A percentile compares a stretch with the other conserved stretches of the same genome.
Conservation (phyloP, 352 stramenopile genomes). For the Globisporangium megalacanthum region DNA sequence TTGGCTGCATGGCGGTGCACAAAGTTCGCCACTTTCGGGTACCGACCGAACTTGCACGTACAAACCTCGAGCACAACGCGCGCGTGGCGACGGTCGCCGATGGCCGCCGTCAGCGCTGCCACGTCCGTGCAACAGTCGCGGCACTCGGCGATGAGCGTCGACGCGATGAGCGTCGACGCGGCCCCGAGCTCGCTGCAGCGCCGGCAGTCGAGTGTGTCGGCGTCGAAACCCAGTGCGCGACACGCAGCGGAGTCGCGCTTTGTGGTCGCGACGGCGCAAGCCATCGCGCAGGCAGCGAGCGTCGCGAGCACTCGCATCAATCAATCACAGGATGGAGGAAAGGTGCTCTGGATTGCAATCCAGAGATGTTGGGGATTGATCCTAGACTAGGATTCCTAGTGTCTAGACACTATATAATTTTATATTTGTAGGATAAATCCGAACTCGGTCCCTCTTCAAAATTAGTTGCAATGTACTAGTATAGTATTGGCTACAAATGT, state of each 20-base stretch:
- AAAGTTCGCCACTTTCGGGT: conserved; percentile 68
- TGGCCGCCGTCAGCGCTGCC: conserved; percentile 26
- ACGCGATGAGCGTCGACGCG: conserved; percentile 19
- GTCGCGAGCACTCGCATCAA: not conserved
- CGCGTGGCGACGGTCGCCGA: conserved; percentile 24
- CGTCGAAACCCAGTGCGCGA: conserved; percentile 43
- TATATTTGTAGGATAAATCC: too few species aligned
- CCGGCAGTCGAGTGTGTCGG: conserved; percentile 49
- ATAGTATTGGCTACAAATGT: too few species aligned
- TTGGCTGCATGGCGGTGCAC: conserved; percentile 42
- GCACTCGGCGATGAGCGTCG: conserved; percentile 20
- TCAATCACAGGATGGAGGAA: too few species aligned
- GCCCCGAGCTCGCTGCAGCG: conserved; percentile 43
- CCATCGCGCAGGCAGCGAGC: not conserved
- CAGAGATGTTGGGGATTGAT: too few species aligned
- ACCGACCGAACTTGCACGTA: conserved; percentile 42
- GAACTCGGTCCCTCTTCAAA: too few species aligned
- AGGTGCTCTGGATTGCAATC: too few species aligned
- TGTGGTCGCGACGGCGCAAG: not conserved
- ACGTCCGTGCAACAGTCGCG: conserved; percentile 47
- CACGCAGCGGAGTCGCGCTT: conserved; percentile 16
- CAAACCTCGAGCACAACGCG: conserved; percentile 51
- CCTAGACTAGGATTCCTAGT: too few species aligned
- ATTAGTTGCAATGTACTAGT: too few species aligned
- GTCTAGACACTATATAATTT: too few species aligned